A percentile compares a stretch with the other conserved stretches of the same genome.
phyloP scores from a whole-genome alignment of 495 filamentous ascomycete genomes.

The Pyrenula massariospora region DNA sequence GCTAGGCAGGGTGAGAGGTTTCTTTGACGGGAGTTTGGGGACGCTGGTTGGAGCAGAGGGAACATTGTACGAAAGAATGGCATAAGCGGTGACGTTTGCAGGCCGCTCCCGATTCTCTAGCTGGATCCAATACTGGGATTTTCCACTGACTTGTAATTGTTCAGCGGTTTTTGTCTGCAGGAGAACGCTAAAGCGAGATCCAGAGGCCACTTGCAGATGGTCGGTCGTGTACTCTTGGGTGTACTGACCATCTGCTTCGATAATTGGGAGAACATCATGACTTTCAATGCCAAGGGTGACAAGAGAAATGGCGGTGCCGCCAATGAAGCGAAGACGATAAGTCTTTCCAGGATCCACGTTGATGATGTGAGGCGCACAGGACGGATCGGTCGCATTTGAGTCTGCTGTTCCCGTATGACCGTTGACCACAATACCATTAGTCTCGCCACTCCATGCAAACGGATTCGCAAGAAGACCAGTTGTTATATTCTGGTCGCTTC shows the following conservation, averaged over 20 bases:
- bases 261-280: constrained; percentile 35
- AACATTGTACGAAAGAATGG: constrained; percentile 34
- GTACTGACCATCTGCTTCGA: constrained; percentile 46
- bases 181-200: constrained; percentile 45
- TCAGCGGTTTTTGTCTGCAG: constrained; percentile 30
- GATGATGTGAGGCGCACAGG: constrained; percentile 31
- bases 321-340: constrained; percentile 46
- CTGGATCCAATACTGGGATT: constrained; percentile 39
- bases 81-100: constrained; percentile 31
- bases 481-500: constrained; percentile 29
- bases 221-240: constrained; percentile 32
- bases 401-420: constrained; percentile 12
- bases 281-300: constrained; percentile 36
- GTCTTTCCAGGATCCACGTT: constrained; percentile 43
- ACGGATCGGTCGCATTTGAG: constrained; percentile 26
- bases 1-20: constrained; percentile 26
- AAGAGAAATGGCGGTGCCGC: constrained; percentile 38
- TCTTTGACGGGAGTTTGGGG: constrained; percentile 9
- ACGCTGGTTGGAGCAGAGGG: constrained; percentile 10
- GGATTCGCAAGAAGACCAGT: constrained; percentile 21
- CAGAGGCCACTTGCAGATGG: constrained; percentile 39
- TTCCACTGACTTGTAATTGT: constrained; percentile 8
- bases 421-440: constrained; percentile 38
- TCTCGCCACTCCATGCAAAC: constrained; percentile 34
- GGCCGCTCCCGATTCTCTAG: constrained; percentile 38